phyloP scores from a whole-genome alignment of 2,329 filamentous ascomycete genomes.

The Beauveria bassiana region DNA sequence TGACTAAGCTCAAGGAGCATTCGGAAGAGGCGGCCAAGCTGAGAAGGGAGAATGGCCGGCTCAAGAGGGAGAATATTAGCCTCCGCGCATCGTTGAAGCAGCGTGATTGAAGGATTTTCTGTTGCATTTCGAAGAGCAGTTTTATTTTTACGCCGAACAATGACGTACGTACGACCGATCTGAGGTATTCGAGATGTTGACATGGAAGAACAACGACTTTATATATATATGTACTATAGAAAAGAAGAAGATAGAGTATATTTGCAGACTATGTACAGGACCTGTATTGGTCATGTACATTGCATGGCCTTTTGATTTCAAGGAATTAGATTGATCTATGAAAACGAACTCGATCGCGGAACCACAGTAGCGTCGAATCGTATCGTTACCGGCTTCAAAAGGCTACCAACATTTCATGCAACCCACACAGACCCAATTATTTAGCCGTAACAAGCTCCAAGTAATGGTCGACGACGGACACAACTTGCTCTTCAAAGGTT shows the following conservation, averaged over 20 bases:
- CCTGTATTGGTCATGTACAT: background rate
- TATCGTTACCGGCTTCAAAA: too few species aligned
- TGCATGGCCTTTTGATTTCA: too few species aligned
- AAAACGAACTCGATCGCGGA: too few species aligned
- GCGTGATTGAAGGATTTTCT: slow-evolving; percentile 19
- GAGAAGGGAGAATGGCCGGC: slow-evolving; percentile 76
- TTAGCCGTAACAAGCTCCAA: slow-evolving; percentile 18
- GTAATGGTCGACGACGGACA: slow-evolving; percentile 26
- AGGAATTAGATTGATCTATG: too few species aligned
- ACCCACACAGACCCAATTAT: background rate
- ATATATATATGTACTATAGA: slow-evolving; percentile 9
- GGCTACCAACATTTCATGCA: background rate
- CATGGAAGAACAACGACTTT: background rate
- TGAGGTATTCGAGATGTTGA: background rate
- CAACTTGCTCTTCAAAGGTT: slow-evolving; percentile 27
- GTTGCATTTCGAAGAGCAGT: slow-evolving; percentile 11
- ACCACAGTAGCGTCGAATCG: too few species aligned
- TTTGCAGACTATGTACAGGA: background rate
- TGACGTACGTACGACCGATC: slow-evolving; percentile 14
- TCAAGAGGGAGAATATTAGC: slow-evolving; percentile 76
- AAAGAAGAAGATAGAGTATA: background rate
- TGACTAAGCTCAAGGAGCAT: slow-evolving; percentile 61
- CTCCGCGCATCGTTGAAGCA: slow-evolving; percentile 49
- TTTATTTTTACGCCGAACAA: slow-evolving; percentile 7
- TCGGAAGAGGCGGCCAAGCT: slow-evolving; percentile 69